These are phyloP conservation scores for Neurospora pannonica DNA, from an alignment of 495 filamentous ascomycete genomes.

Conservation along the genomic window DNA sequence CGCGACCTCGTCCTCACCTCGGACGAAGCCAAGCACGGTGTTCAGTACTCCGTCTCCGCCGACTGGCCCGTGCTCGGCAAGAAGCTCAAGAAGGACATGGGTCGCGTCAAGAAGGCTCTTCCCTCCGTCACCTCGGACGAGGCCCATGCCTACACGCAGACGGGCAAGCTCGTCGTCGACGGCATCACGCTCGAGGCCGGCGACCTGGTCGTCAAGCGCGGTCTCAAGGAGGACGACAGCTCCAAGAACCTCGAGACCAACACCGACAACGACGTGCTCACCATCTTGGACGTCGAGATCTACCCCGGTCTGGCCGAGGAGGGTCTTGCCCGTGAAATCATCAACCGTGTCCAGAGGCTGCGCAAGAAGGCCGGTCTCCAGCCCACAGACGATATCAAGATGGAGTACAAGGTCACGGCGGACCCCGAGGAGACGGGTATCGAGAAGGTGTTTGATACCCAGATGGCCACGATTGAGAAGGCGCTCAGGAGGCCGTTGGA, in stretches of 20 bases:
- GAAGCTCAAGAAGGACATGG: constrained; percentile 90
- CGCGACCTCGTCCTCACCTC: constrained; percentile 73
- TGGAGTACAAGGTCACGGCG: constrained; percentile 36
- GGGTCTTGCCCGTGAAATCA: constrained; percentile 35
- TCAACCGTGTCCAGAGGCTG: constrained; percentile 37
- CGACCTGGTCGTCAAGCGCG: constrained; percentile 77
- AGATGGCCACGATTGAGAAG: constrained; percentile 62
- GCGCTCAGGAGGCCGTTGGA: constrained; percentile 72
- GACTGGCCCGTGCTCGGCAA: constrained; percentile 94
- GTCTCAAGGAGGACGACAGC: constrained; percentile 56
- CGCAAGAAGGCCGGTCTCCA: constrained; percentile 37
- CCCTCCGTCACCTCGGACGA: constrained; percentile 69
- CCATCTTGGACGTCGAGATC: constrained; percentile 31
- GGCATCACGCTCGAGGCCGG: constrained; percentile 72
- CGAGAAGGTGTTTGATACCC: constrained; percentile 61
- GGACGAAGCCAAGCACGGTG: constrained; percentile 83
- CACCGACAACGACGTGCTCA: constrained; percentile 52
- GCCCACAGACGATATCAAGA: constrained; percentile 36
- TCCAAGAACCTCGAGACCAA: constrained; percentile 72
- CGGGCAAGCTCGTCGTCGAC: constrained; percentile 66
- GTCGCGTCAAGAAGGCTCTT: constrained; percentile 82
- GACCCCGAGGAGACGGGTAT: constrained; percentile 73
- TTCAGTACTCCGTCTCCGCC: constrained; percentile 77
- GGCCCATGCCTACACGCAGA: constrained; percentile 61
- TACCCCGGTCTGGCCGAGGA: constrained; percentile 35